Evolutionary conservation across 306 rosid genomes (phyloP).

Genomic region (Adenanthera pavonina): DNA sequence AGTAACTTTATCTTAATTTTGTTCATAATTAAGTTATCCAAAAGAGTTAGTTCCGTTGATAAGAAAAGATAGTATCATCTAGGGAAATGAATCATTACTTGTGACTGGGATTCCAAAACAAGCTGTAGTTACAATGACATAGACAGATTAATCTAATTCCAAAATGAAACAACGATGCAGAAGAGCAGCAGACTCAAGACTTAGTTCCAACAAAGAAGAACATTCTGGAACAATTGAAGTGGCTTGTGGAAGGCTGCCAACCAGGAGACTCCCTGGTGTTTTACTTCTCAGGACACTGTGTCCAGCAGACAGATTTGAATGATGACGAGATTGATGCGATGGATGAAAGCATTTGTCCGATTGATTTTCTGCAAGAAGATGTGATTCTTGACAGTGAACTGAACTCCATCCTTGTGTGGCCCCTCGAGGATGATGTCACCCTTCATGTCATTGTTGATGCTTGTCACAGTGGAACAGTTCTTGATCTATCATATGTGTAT

Average conservation of each 20-base stretch:
- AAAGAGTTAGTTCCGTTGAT: not conserved
- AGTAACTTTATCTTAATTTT: not conserved
- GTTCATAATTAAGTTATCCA: not conserved
- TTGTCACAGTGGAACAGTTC: slow-evolving; percentile 87
- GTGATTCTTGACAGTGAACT: slow-evolving; percentile 68
- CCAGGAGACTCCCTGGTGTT: slow-evolving; percentile 75
- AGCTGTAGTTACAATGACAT: not conserved
- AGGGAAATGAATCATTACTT: not conserved
- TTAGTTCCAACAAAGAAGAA: not conserved
- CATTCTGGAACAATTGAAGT: not conserved
- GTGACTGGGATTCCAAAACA: not conserved
- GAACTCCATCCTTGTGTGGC: slow-evolving; percentile 69
- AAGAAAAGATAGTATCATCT: not conserved
- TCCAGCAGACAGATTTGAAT: slow-evolving; percentile 66
- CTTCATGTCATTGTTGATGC: slow-evolving; percentile 89
- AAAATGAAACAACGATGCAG: slow-evolving; percentile 1
- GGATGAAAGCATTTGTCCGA: slow-evolving; percentile 77
- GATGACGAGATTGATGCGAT: slow-evolving; percentile 69
- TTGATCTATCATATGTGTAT: slow-evolving; percentile 65
- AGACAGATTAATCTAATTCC: not conserved
- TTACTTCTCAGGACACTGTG: slow-evolving; percentile 90
- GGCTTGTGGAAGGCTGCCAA: slow-evolving; percentile 73
- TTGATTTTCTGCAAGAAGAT: slow-evolving; percentile 70
- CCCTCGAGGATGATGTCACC: slow-evolving; percentile 66
- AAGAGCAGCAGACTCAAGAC: not conserved